Evolutionary conservation across 192 early-diverging fungal genomes (phyloP).

Genomic region (Mycoemilia scoparia): DNA sequence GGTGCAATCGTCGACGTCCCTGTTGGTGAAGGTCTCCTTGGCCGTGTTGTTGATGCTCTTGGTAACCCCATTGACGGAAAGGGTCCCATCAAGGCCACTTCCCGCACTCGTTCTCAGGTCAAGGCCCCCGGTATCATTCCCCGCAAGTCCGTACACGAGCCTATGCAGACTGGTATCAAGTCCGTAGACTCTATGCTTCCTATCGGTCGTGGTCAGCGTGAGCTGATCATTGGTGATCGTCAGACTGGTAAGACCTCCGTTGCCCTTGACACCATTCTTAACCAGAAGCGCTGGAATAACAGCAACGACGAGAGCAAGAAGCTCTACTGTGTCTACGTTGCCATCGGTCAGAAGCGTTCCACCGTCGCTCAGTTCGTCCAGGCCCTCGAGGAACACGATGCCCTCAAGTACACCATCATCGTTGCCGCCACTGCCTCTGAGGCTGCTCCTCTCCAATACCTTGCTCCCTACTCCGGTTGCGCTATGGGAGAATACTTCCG

Average conservation of each 20-base stretch:
- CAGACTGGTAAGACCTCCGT: constrained; percentile 99
- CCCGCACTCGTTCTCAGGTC: constrained; percentile 87
- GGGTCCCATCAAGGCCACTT: constrained; percentile 77
- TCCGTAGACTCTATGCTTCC: constrained; percentile 99
- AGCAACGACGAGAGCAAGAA: constrained; percentile 92
- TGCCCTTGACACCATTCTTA: constrained; percentile 95
- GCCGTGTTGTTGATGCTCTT: constrained; percentile 96
- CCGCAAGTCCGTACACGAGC: constrained; percentile 96
- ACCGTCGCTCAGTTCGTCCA: constrained; percentile 98
- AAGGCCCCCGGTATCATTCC: constrained; percentile 99
- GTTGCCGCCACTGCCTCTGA: constrained; percentile 99
- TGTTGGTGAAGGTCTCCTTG: constrained; percentile 83
- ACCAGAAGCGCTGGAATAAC: constrained; percentile 98
- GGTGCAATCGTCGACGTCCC: constrained; percentile 97
- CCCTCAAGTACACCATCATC: constrained; percentile 95
- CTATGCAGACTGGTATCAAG: constrained; percentile 99
- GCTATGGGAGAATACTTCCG: constrained; percentile 99
- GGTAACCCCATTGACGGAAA: constrained; percentile 99
- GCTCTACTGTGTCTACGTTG: constrained; percentile 99
- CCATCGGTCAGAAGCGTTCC: constrained; percentile 97
- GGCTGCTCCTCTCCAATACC: constrained; percentile 95
- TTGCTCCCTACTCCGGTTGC: constrained; percentile 96
- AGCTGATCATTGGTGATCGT: constrained; percentile 99
- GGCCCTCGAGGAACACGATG: constrained; percentile 95
- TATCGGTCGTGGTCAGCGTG: constrained; percentile 99